Evolutionary conservation across 2,329 filamentous ascomycete species (phyloP), one percentile per base, ranked within the genome.

Genomic region (Fusarium sp.): DNA sequence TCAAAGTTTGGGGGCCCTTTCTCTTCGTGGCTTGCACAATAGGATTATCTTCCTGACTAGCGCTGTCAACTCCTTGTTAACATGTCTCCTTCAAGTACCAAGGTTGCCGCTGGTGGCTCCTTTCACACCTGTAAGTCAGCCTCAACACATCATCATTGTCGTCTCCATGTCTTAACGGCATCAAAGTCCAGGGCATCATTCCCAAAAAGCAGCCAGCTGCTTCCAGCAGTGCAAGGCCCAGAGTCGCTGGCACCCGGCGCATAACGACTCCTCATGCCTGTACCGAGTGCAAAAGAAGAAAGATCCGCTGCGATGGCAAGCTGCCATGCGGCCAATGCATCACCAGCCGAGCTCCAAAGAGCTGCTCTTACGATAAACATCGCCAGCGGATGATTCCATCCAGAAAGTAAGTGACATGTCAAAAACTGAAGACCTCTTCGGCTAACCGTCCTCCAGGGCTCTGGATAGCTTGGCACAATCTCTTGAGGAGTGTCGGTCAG

Each of bases 311-410:
- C 79, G 93, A 95, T 83, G 93, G 93, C 61, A 89, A 91, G 73
- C 91, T 94, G 78, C 93, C 93, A 16, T 96, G 93, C 79, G 92
- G 93, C 41, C 93, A 95, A 79, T 96, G 93, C 79, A 88, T 93
- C 65, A 95, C 93, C 81, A 95, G 94, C 79, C 90, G 93, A 63
- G 92, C 93, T 70, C 91, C 92, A 8, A 93, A 95, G 80, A 87
- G 90, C 61, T 95, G 93, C 79, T 91, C 91, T 77, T 95, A 95
- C 81, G 92, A 94, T 74, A 94, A 95, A 82, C 93, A 94, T 72
- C 88, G 92, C 22, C 92, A 93, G 80, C 86, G 92, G 68, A 90
- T 93, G 15, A 91, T 94, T 65, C 93, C 93, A 2, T 95, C 93
- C 14, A 89, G 92, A 81, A 95, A 93, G 92, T 92, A 84, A 82